Percentiles rank a stretch among this genome's conserved stretches.
phyloP scores from a whole-genome alignment of 1,284 basidiomycete species.

The Ceratobasidium papillatum region DNA sequence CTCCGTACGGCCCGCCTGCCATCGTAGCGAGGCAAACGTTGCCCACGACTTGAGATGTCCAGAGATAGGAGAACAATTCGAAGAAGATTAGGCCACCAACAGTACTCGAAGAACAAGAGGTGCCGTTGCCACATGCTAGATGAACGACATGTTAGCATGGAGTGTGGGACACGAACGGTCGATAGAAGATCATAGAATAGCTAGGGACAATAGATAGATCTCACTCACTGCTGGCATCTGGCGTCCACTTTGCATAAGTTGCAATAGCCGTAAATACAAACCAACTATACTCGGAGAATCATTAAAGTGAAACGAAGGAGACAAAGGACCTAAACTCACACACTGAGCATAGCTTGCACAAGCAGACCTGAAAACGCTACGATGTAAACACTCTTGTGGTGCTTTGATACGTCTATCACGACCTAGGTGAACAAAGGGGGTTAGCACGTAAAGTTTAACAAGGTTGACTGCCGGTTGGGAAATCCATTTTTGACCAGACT shows the following conservation, averaged over 20 bases:
- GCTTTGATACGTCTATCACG: slow-evolving; percentile 83
- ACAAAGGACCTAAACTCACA: slow-evolving; percentile 60
- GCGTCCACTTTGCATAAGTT: slow-evolving; percentile 81
- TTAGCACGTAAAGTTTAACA: slow-evolving; percentile 16
- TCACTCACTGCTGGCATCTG: slow-evolving; percentile 69
- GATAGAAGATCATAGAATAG: not conserved
- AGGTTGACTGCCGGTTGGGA: not conserved
- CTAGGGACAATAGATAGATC: slow-evolving; percentile 4
- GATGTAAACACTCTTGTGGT: slow-evolving; percentile 82
- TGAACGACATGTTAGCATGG: not conserved
- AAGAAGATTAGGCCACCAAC: slow-evolving; percentile 79
- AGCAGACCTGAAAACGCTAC: slow-evolving; percentile 77
- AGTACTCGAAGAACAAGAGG: slow-evolving; percentile 61
- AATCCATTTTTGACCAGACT: not conserved
- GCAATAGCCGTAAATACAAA: slow-evolving; percentile 74
- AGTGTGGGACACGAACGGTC: not conserved
- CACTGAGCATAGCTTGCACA: slow-evolving; percentile 72
- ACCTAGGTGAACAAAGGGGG: slow-evolving; percentile 51
- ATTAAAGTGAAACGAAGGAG: not conserved
- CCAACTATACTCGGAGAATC: slow-evolving; percentile 58
- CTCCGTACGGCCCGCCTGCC: slow-evolving; percentile 73
- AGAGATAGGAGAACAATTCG: slow-evolving; percentile 82
- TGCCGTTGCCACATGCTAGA: slow-evolving; percentile 55
- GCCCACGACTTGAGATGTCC: slow-evolving; percentile 81
- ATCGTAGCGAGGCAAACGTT: slow-evolving; percentile 83